A percentile compares a stretch with the other conserved stretches of the same genome.
phyloP scores from a whole-genome alignment of 1,284 basidiomycete species.

The Apiotrichum domesticum region DNA sequence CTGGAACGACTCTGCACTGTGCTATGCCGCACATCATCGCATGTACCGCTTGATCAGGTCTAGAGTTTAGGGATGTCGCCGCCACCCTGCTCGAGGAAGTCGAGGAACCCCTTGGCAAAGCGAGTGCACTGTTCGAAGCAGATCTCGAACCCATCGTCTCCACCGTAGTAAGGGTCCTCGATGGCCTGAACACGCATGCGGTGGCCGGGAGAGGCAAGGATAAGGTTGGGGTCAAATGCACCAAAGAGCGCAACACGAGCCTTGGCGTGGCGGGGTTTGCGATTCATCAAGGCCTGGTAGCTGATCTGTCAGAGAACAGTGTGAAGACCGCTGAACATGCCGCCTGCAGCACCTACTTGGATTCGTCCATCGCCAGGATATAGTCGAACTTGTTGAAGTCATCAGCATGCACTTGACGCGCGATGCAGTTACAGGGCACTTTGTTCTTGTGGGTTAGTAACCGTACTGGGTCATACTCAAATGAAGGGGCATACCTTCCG shows the following conservation, averaged over 20 bases:
- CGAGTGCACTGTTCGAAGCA: conserved; percentile 47
- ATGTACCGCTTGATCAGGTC: too few relatives aligned
- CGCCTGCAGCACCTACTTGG: conserved; percentile 27
- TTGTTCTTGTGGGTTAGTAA: conserved; percentile 23
- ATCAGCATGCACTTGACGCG: conserved; percentile 36
- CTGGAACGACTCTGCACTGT: too few relatives aligned
- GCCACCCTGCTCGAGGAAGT: conserved; percentile 30
- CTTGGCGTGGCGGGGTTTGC: conserved; percentile 31
- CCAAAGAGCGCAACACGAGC: conserved; percentile 38
- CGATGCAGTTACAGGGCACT: conserved; percentile 41
- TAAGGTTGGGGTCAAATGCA: conserved; percentile 30
- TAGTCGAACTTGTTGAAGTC: conserved; percentile 49
- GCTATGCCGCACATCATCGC: too few relatives aligned
- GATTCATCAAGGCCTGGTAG: conserved; percentile 40
- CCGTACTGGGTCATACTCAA: too few relatives aligned
- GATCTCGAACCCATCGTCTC: conserved; percentile 45
- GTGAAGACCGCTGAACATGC: neutral
- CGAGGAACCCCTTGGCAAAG: conserved; percentile 43
- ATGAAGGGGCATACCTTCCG: conserved; percentile 25
- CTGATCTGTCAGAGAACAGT: conserved; percentile 24
- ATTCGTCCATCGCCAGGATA: conserved; percentile 50
- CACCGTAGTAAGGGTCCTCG: conserved; percentile 48
- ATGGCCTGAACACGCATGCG: conserved; percentile 20
- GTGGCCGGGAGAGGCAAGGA: conserved; percentile 19
- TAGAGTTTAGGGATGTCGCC: conserved; percentile 17